Evolutionary conservation across 495 filamentous ascomycete species (phyloP), one percentile per base, ranked within the genome.

Genomic region (Daldinia childiae): DNA sequence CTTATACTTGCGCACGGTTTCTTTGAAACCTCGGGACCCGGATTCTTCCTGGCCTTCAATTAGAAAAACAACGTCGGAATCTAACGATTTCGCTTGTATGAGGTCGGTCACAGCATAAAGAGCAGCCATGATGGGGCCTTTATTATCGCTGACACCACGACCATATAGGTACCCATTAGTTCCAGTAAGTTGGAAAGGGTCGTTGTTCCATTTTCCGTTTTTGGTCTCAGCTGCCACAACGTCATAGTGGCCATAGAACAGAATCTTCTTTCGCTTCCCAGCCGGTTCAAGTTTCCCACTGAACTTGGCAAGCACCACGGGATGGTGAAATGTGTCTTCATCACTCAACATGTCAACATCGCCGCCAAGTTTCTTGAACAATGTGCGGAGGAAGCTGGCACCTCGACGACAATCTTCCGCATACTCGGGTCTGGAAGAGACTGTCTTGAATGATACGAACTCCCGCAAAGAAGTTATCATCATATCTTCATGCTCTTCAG

Each of bases 211-310:
- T 68, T 91, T 92, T 32, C 83, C 85, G 45, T 86, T 86, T 60
- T 91, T 90, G 34, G 90, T 89, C 62, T 96, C 92, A 0, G 96
- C 95, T 19, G 92, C 87, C n/a, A 99, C 94, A n/a, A 99, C 93
- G 66, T 99, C 95, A 80, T 99, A 99, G 72, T 99, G 95, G 3
- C 96, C 96, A 77, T 99, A 99, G 79, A 99, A 99, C 14, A 99
- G 83, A 36, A 98, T 91, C 0, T 91, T 94, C 80, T 94, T 97
- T 24, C 93, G 87, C 27, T 85, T 82, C 14, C 78, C 80, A 0
- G 80, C 74, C 2, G 85, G 85, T 24, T 83, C 76, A 5, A 78
- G 87, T 75, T 87, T 93, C 24, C 92, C 93, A 56, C 87, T 85
- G 77, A 99, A 99, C 63, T 90, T 90, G 34, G 95, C 95, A 77